phyloP scores from a whole-genome alignment of 2,329 filamentous ascomycete species.

The Huntiella abstrusa region DNA sequence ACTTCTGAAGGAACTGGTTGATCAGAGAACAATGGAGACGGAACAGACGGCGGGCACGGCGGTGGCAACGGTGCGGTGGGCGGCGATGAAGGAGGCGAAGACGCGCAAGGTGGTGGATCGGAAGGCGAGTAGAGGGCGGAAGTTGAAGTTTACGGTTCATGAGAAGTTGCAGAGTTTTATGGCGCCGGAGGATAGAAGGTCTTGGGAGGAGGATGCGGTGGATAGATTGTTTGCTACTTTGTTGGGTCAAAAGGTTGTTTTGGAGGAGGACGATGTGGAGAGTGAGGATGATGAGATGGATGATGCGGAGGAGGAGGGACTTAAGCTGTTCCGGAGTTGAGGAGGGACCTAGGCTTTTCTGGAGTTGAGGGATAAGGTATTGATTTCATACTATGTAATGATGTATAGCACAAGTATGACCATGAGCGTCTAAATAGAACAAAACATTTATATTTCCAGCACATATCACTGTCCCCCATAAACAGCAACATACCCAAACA shows the following conservation, averaged over 20 bases:
- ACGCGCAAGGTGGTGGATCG: conserved; percentile 73
- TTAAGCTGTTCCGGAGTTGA: conserved; percentile 42
- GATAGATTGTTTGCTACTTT: conserved; percentile 60
- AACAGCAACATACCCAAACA: conserved; percentile 17
- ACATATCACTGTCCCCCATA: not conserved
- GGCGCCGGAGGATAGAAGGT: conserved; percentile 67
- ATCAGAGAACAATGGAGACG: conserved; percentile 61
- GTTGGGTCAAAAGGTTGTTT: conserved; percentile 46
- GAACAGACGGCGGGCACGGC: conserved; percentile 32
- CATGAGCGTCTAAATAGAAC: not conserved
- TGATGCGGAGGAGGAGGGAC: conserved; percentile 32
- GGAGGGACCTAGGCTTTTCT: conserved; percentile 34
- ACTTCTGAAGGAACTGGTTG: conserved; percentile 79
- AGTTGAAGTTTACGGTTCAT: conserved; percentile 85
- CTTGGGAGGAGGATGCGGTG: conserved; percentile 64
- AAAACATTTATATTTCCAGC: not conserved
- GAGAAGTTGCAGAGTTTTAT: conserved; percentile 98
- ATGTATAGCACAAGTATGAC: not conserved
- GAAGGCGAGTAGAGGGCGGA: conserved; percentile 85
- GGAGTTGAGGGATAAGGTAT: conserved; percentile 17
- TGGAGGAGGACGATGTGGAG: conserved; percentile 38
- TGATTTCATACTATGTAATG: not conserved
- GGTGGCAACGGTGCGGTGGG: conserved; percentile 42
- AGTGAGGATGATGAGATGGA: conserved; percentile 33
- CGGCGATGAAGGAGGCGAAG: conserved; percentile 56